Percentiles rank a stretch among this genome's conserved stretches.
Conservation (phyloP, 2,329 filamentous ascomycete species). For the Tolypocladium amazonense region DNA sequence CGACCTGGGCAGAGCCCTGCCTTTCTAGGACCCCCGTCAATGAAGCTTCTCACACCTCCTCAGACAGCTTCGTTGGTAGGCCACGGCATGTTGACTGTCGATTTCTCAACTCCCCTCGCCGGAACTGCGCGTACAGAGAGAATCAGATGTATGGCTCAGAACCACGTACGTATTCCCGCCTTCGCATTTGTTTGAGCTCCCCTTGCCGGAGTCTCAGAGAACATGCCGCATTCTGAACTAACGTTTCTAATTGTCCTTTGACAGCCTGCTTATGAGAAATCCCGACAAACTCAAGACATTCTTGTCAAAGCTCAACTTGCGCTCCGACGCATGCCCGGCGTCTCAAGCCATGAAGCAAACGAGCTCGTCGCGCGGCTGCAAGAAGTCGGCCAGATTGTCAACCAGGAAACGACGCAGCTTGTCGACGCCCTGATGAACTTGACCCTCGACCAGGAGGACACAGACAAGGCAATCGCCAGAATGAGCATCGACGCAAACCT, state of each 20-base stretch:
- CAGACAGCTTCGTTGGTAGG: neutral
- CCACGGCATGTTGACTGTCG: conserved; percentile 23
- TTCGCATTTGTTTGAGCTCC: neutral
- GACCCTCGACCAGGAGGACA: conserved; percentile 25
- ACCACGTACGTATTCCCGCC: conserved; percentile 19
- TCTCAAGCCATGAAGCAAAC: conserved; percentile 21
- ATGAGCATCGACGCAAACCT: conserved; percentile 28
- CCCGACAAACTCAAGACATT: conserved; percentile 21
- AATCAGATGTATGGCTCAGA: conserved; percentile 27
- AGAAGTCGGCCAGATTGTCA: conserved; percentile 25
- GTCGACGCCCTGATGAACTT: conserved; percentile 26
- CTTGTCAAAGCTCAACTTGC: conserved; percentile 26
- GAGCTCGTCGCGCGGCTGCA: conserved; percentile 24
- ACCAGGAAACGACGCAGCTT: conserved; percentile 26
- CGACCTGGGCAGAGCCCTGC: neutral
- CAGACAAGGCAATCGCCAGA: conserved; percentile 24
- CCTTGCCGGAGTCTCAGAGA: neutral
- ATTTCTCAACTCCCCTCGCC: conserved; percentile 27
- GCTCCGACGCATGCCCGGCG: conserved; percentile 27
- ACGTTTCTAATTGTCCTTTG: neutral
- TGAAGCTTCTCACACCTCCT: neutral
- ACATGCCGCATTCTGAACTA: neutral
- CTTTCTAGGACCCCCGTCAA: neutral
- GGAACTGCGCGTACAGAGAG: conserved; percentile 23
- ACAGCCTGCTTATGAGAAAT: conserved; percentile 24